A percentile compares a stretch with the other conserved stretches of the same genome.
Conservation (phyloP, 805 yeast species). For the Metschnikowia hibisci region DNA sequence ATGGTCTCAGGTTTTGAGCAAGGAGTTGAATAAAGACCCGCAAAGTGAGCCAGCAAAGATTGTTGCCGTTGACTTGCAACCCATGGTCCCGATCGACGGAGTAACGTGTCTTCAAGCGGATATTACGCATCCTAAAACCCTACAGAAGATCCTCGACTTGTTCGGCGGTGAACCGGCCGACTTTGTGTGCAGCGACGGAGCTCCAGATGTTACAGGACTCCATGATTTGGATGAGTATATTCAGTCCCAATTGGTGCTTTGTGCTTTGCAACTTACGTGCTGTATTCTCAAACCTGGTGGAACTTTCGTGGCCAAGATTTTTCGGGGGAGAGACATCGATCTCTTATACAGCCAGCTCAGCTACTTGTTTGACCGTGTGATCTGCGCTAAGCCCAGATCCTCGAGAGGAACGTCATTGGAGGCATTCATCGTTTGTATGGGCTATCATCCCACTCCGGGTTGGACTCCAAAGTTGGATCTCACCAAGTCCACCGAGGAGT, state of each 20-base stretch:
- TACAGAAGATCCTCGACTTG: conserved; percentile 65
- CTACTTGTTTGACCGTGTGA: conserved; percentile 74
- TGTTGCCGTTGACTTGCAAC: conserved; percentile 94
- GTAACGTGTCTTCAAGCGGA: conserved; percentile 93
- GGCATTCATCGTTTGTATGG: conserved; percentile 88
- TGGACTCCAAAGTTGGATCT: conserved; percentile 71
- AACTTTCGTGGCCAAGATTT: conserved; percentile 90
- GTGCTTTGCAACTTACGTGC: conserved; percentile 89
- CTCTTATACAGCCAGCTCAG: conserved; percentile 90
- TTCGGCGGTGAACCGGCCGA: conserved; percentile 95
- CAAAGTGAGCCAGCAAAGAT: conserved; percentile 54
- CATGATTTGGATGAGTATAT: conserved; percentile 96
- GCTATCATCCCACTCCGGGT: conserved; percentile 76
- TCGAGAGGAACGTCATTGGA: conserved; percentile 94
- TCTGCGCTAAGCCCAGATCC: conserved; percentile 95
- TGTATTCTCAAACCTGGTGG: conserved; percentile 89
- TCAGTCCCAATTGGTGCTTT: conserved; percentile 87
- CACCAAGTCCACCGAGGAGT: conserved; percentile 70
- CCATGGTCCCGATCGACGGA: conserved; percentile 94
- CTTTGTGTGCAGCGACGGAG: conserved; percentile 95
- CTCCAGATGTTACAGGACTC: conserved; percentile 97
- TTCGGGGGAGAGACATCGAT: conserved; percentile 94
- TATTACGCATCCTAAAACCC: conserved; percentile 91
- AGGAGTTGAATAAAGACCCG: conserved; percentile 44
- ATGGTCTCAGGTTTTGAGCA: conserved; percentile 92